These are phyloP conservation scores for Hypomontagnella submonticulosa DNA, from an alignment of 495 filamentous ascomycete genomes.

Conservation along the genomic window DNA sequence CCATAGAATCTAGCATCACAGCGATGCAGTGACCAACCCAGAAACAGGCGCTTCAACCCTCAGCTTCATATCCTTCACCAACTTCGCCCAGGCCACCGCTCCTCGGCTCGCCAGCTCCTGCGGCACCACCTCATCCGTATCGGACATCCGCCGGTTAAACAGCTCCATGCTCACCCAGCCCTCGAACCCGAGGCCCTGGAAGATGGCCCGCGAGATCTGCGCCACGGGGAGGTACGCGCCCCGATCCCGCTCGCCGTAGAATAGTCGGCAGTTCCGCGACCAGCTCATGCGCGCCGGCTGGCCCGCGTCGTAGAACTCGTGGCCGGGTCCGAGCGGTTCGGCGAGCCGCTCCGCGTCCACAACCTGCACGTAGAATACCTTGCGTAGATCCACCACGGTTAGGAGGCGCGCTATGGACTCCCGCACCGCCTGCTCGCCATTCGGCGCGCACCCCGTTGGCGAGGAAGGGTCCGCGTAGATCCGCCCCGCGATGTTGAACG, in stretches of 20 bases:
- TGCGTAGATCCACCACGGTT: slow-evolving; percentile 67
- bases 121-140: slow-evolving; percentile 62
- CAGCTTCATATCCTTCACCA: slow-evolving; percentile 64
- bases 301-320: slow-evolving; percentile 69
- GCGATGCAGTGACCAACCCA: slow-evolving; percentile 43
- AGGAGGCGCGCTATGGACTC: slow-evolving; percentile 68
- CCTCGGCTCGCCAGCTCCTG: slow-evolving; percentile 73
- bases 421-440: slow-evolving; percentile 68
- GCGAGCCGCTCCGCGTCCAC: slow-evolving; percentile 76
- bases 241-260: slow-evolving; percentile 74
- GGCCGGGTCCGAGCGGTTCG: slow-evolving; percentile 68
- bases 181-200: slow-evolving; percentile 71
- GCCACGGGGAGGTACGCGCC: slow-evolving; percentile 79
- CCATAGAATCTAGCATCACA: slow-evolving; percentile 30
- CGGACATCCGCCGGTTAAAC: slow-evolving; percentile 74
- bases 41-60: slow-evolving; percentile 54
- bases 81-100: slow-evolving; percentile 70
- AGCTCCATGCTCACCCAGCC: slow-evolving; percentile 86
- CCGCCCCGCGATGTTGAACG: slow-evolving; percentile 81
- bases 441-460: slow-evolving; percentile 61
- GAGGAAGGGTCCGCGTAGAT: slow-evolving; percentile 77
- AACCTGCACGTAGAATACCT: slow-evolving; percentile 84
- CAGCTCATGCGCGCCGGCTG: slow-evolving; percentile 82
- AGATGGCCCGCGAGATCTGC: slow-evolving; percentile 70
- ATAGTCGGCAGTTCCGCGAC: slow-evolving; percentile 80